Evolutionary conservation across 1,139 yeast species (phyloP), one percentile per base, ranked within the genome.

Genomic region (Blastobotrys raffinosifermentans): DNA sequence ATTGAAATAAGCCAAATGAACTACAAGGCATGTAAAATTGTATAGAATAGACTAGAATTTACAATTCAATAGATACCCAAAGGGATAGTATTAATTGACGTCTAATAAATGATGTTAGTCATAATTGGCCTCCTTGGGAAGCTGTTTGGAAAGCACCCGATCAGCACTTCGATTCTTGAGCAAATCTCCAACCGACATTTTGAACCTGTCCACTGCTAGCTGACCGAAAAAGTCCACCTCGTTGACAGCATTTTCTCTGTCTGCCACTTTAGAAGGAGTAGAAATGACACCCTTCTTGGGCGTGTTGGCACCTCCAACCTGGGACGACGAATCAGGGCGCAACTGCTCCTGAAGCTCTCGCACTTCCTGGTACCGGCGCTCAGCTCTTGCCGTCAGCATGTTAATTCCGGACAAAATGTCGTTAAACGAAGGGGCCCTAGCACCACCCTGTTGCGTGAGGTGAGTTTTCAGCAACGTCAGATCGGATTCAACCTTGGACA

Each of bases 401-500:
- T 26, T 20, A 17, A 45, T 45, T 8, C 46, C 39, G 13, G 45
- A 38, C 9, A 34, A 25, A 15, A 47, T 35, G 2, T 48, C 45
- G 13, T 39, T 37, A 8, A 38, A 22, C 3, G 51, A 38, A 4
- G 50, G 51, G 7, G 37, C 38, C 10, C 34, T 36, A 1, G 43
- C 32, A 4, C 40, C 26, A 2, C 43, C 47, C 14, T 38, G 34
- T 27, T 39, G 37, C 9, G 53, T 33, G 22, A 51, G 34, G 29
- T 40, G 45, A 0, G 52, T 39, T 27, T 47, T 50, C 19, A 47
- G 26, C 11, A 51, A 41, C 22, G 39, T 49, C 10, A 49, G 43
- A 8, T 40, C 43, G 2, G 51, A 43, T 35, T 51, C 55, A 14
- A 47, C 21, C n/a, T 43, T 35, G 15, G 38, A 36, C 19, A 53